phyloP scores from a whole-genome alignment of 768 basidiomycete genomes.

The Tylopilus sp. region DNA sequence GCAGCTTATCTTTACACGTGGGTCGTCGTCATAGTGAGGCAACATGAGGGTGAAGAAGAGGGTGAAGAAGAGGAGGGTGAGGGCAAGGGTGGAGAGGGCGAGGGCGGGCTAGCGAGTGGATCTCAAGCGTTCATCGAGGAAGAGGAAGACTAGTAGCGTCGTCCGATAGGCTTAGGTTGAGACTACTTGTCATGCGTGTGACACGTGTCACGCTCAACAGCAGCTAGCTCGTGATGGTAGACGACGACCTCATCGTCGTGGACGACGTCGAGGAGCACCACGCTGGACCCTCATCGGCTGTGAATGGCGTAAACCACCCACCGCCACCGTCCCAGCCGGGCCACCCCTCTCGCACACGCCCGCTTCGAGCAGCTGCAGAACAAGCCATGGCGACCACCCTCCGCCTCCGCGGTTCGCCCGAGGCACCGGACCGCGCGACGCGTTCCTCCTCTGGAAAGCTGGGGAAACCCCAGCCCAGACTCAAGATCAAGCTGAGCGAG shows the following conservation, averaged over 20 bases:
- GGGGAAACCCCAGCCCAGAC: constrained; percentile 61
- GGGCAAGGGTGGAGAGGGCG: not conserved
- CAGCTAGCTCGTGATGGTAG: constrained; percentile 33
- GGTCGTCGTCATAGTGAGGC: not conserved
- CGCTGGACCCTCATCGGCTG: constrained; percentile 35
- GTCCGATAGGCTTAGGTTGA: not conserved
- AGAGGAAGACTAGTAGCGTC: constrained; percentile 9
- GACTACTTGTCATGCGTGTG: not conserved
- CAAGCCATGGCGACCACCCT: constrained; percentile 35
- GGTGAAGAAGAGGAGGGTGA: not conserved
- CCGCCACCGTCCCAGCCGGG: constrained; percentile 8
- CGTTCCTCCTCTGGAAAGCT: constrained; percentile 50
- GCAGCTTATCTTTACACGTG: constrained; percentile 34
- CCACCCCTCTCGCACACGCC: constrained; percentile 27
- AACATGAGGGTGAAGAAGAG: not conserved
- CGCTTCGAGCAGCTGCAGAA: constrained; percentile 32
- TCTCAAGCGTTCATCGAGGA: constrained; percentile 10
- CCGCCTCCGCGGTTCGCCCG: constrained; percentile 29
- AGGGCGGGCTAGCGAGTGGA: constrained; percentile 2
- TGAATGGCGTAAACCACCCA: constrained; percentile 23
- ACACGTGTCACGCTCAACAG: constrained; percentile 14
- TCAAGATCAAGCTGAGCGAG: constrained; percentile 86
- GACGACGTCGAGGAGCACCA: constrained; percentile 51
- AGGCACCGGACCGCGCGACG: constrained; percentile 47
- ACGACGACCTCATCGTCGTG: constrained; percentile 61